Conservation (phyloP, 352 stramenopile genomes). For the Phytophthora capsici region DNA sequence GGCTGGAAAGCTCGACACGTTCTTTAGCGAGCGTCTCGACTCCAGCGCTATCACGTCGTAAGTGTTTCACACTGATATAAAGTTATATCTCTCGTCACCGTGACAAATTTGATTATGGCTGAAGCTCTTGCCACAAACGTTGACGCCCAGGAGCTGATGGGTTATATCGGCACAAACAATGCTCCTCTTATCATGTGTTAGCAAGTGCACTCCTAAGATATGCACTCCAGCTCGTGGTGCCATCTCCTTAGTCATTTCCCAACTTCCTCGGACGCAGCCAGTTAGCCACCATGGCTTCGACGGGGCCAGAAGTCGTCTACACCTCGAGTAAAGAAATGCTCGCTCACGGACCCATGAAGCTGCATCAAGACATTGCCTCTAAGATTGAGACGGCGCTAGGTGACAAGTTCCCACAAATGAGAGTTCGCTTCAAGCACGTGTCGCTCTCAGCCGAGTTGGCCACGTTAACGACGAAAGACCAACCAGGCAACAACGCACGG, state of each 20-base stretch:
- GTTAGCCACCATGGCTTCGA: background rate
- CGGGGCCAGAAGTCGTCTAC: conserved; percentile 29
- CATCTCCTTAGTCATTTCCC: background rate
- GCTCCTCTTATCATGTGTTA: background rate
- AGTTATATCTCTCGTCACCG: background rate
- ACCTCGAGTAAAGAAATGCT: conserved; percentile 42
- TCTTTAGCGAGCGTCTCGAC: conserved; percentile 50
- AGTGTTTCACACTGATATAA: background rate
- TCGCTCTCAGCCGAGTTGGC: conserved; percentile 51
- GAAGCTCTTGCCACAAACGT: background rate
- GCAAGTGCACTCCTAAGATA: background rate
- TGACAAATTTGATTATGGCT: conserved; percentile 1
- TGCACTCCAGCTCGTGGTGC: background rate
- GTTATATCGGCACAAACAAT: background rate
- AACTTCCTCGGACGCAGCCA: background rate
- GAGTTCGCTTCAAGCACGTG: conserved; percentile 60
- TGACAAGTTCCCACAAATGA: conserved; percentile 54
- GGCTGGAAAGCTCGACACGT: conserved; percentile 60
- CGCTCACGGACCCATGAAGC: conserved; percentile 33
- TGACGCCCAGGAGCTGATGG: background rate
- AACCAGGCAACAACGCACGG: conserved; percentile 1
- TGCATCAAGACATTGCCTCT: conserved; percentile 47
- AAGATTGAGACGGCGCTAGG: conserved; percentile 56
- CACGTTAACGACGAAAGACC: conserved; percentile 10
- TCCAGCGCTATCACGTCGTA: conserved; percentile 17